phyloP scores from a whole-genome alignment of 2,329 filamentous ascomycete species.

The Cladophialophora carrionii region DNA sequence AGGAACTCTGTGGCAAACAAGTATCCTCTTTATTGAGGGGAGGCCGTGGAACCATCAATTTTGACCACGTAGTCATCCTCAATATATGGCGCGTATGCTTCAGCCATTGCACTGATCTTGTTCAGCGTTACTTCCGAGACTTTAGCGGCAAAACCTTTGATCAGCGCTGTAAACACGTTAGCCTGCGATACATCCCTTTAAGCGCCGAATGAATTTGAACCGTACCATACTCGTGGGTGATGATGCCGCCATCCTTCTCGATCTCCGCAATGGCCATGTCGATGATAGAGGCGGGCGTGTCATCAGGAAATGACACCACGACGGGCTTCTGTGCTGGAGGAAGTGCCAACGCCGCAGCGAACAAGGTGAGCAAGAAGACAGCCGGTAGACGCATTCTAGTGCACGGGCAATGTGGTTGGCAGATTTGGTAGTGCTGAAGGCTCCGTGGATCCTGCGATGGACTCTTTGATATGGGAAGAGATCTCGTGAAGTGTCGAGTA shows the following conservation, averaged over 20 bases:
- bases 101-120: conserved; percentile 65
- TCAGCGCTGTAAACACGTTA: conserved; percentile 40
- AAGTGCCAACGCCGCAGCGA: conserved; percentile 56
- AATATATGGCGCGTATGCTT: conserved; percentile 65
- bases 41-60: conserved; percentile 41
- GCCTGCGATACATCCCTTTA: not conserved
- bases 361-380: conserved; percentile 61
- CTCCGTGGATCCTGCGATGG: not conserved
- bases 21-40: conserved; percentile 6
- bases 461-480: not conserved
- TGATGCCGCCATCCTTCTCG: conserved; percentile 68
- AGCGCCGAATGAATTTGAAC: not conserved
- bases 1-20: not conserved
- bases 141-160: conserved; percentile 76
- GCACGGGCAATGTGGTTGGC: not conserved
- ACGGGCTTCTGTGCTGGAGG: conserved; percentile 65
- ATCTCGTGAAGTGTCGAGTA: not conserved
- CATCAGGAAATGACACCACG: conserved; percentile 75
- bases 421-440: not conserved
- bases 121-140: conserved; percentile 71
- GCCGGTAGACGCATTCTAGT: conserved; percentile 67
- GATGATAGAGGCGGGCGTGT: conserved; percentile 69
- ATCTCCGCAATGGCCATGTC: conserved; percentile 73
- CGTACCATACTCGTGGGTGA: conserved; percentile 81
- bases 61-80: conserved; percentile 76